Conservation (phyloP, 2,329 filamentous ascomycete species). For the Calonectria pseudoreteaudii region DNA sequence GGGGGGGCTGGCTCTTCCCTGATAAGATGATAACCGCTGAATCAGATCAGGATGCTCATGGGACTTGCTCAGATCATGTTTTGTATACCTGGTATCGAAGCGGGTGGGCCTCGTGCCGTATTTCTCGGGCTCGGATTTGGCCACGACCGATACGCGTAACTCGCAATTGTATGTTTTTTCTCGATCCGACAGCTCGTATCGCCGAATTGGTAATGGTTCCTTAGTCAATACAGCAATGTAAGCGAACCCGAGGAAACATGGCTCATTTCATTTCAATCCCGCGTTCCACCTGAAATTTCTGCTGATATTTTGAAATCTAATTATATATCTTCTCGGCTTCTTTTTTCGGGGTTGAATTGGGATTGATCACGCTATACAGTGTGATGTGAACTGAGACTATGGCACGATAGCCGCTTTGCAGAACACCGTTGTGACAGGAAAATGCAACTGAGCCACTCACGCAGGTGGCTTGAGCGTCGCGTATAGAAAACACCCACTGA, state of each 20-base stretch:
- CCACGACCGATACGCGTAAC: neutral
- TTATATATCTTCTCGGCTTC: neutral
- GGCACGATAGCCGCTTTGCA: neutral
- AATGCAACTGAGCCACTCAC: neutral
- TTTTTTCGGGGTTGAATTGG: neutral
- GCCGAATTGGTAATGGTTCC: neutral
- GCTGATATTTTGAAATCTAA: neutral
- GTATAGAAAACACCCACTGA: neutral
- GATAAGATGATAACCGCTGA: neutral
- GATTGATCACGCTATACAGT: neutral
- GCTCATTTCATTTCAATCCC: too few species aligned
- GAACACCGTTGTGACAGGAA: neutral
- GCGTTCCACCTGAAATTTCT: too few species aligned
- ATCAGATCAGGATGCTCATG: neutral
- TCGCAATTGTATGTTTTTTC: neutral
- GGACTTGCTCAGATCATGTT: neutral
- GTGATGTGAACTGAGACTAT: neutral
- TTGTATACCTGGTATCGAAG: neutral
- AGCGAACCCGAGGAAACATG: neutral
- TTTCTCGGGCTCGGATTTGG: neutral
- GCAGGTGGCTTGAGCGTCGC: neutral
- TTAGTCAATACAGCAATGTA: neutral
- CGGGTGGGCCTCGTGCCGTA: neutral
- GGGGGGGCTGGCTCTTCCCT: neutral
- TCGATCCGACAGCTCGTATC: neutral